Percentiles rank a stretch among this genome's conserved stretches.
These are phyloP conservation scores for Trypanosoma platydactyli DNA, from an alignment of 208 protist genomes.

Conservation along the genomic window DNA sequence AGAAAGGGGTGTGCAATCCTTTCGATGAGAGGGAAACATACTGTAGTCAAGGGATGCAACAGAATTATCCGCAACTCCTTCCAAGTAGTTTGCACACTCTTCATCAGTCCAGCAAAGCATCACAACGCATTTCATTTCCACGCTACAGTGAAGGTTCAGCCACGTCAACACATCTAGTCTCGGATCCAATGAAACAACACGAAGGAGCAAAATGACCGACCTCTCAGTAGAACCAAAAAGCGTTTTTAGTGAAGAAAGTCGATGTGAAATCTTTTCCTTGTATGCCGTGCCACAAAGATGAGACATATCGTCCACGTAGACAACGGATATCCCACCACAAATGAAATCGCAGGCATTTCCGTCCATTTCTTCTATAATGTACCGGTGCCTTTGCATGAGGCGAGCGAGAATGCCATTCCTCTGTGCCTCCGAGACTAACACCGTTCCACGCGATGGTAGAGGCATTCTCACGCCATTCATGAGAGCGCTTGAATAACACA, in stretches of 20 bases:
- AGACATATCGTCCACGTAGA: conserved; percentile 23
- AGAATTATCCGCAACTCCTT: conserved; percentile 35
- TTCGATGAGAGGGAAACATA: neutral
- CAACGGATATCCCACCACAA: conserved; percentile 6
- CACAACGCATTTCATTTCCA: conserved; percentile 44
- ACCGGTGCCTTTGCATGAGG: conserved; percentile 28
- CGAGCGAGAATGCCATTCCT: conserved; percentile 7
- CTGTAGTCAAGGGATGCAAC: conserved; percentile 46
- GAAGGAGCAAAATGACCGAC: conserved; percentile 16
- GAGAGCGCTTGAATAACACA: neutral
- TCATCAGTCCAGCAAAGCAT: conserved; percentile 66
- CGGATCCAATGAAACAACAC: conserved; percentile 28
- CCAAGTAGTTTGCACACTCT: conserved; percentile 57
- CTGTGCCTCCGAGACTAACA: conserved; percentile 6
- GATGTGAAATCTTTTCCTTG: conserved; percentile 8
- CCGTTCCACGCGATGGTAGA: conserved; percentile 9
- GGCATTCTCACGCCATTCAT: conserved; percentile 8
- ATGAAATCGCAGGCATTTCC: conserved; percentile 20
- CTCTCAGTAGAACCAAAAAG: neutral
- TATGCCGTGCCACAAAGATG: conserved; percentile 7
- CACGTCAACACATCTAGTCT: conserved; percentile 53
- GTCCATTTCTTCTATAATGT: conserved; percentile 12
- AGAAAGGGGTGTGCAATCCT: conserved; percentile 41
- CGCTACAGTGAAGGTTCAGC: conserved; percentile 68
- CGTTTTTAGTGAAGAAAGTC: conserved; percentile 1